phyloP scores from a whole-genome alignment of 768 basidiomycete species.

The Austroboletus eburneus region DNA sequence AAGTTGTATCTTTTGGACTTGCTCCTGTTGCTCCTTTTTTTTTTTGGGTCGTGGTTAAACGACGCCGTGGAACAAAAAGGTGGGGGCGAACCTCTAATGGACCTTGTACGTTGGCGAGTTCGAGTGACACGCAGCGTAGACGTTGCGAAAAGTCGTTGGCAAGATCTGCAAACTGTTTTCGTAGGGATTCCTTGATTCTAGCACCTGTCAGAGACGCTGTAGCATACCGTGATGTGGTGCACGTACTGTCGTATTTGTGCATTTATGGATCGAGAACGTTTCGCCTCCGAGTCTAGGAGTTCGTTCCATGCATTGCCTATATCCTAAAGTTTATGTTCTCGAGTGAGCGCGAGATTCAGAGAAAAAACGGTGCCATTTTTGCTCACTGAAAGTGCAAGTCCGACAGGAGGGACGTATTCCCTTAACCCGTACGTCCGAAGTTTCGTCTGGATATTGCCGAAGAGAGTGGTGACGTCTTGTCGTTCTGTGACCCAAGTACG shows the following conservation, averaged over 20 bases:
- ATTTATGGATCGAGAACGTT: constrained; percentile 77
- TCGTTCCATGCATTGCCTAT: constrained; percentile 74
- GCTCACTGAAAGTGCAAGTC: constrained; percentile 57
- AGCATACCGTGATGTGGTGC: not conserved
- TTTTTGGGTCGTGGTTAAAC: constrained; percentile 3
- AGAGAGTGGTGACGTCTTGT: constrained; percentile 81
- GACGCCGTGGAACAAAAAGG: constrained; percentile 3
- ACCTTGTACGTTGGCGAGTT: constrained; percentile 72
- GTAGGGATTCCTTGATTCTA: constrained; percentile 79
- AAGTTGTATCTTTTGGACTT: constrained; percentile 59
- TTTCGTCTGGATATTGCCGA: constrained; percentile 93
- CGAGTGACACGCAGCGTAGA: constrained; percentile 60
- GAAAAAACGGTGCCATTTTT: not conserved
- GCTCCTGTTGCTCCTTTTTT: constrained; percentile 68
- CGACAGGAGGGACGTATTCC: constrained; percentile 76
- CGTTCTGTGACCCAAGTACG: constrained; percentile 86
- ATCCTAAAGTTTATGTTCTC: constrained; percentile 46
- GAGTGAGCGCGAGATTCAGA: constrained; percentile 9
- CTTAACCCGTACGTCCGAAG: constrained; percentile 83
- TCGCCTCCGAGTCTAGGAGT: constrained; percentile 71
- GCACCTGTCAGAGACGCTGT: not conserved
- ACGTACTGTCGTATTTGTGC: constrained; percentile 83
- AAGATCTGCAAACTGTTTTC: constrained; percentile 71
- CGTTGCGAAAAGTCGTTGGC: constrained; percentile 75
- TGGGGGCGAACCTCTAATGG: constrained; percentile 59